These are phyloP conservation scores for Stephania japonica DNA, from an alignment of 164 flowering plant species.

Conservation along the genomic window DNA sequence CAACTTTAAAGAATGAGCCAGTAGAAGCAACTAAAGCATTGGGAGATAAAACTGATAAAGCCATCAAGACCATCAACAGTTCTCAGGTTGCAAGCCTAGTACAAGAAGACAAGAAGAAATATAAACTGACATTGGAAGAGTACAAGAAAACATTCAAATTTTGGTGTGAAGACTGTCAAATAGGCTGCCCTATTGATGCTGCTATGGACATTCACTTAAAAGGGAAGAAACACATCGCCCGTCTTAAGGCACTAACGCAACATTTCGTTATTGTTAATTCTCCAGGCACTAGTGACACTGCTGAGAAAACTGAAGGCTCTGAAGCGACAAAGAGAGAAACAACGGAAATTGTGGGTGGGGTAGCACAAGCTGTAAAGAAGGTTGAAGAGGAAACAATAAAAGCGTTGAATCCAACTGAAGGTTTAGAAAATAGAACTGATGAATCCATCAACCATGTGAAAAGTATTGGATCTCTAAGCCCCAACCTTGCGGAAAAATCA, in stretches of 20 bases:
- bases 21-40: not conserved
- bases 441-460: too few relatives aligned
- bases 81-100: not conserved
- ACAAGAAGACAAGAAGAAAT: not conserved
- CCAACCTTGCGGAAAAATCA: too few relatives aligned
- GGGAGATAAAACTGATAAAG: not conserved
- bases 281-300: too few relatives aligned
- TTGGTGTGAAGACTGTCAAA: slow-evolving; percentile 21
- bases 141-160: slow-evolving; percentile 10
- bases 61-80: not conserved
- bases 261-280: not conserved
- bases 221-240: slow-evolving; percentile 19
- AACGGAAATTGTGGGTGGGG: not conserved
- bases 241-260: slow-evolving; percentile 1
- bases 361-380: not conserved
- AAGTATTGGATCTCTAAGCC: too few relatives aligned
- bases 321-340: too few relatives aligned
- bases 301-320: too few relatives aligned
- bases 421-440: too few relatives aligned
- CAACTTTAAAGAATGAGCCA: not conserved
- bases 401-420: not conserved
- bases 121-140: not conserved
- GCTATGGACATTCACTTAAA: slow-evolving; percentile 15
- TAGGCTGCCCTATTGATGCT: slow-evolving; percentile 9
- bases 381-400: not conserved